Conservation (phyloP, 495 filamentous ascomycete genomes). For the Cercophora samala region DNA sequence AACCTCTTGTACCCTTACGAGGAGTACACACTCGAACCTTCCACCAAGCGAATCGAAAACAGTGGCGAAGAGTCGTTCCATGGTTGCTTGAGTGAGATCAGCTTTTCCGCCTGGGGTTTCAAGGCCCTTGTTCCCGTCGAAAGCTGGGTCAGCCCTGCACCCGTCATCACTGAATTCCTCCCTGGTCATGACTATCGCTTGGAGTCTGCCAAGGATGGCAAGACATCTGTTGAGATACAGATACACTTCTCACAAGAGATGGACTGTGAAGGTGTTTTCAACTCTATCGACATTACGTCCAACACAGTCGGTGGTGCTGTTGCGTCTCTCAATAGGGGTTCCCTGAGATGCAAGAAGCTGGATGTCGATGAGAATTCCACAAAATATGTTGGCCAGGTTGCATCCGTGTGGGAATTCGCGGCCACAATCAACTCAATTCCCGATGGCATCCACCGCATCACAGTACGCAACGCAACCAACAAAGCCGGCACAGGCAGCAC, state of each 20-base stretch:
- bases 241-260: slow-evolving; percentile 62
- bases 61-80: slow-evolving; percentile 10
- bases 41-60: slow-evolving; percentile 18
- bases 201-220: slow-evolving; percentile 38
- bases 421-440: slow-evolving; percentile 44
- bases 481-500: slow-evolving; percentile 26
- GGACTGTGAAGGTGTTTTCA: slow-evolving; percentile 55
- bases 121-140: slow-evolving; percentile 62
- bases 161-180: slow-evolving; percentile 60
- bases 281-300: slow-evolving; percentile 41
- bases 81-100: slow-evolving; percentile 22
- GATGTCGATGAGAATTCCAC: slow-evolving; percentile 37
- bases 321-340: slow-evolving; percentile 20
- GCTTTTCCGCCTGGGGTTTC: slow-evolving; percentile 56
- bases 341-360: slow-evolving; percentile 19
- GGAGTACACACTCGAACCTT: slow-evolving; percentile 48
- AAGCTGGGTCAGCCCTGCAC: slow-evolving; percentile 49
- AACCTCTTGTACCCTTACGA: slow-evolving; percentile 70
- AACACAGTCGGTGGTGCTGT: slow-evolving; percentile 40
- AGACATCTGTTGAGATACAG: slow-evolving; percentile 45
- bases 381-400: slow-evolving; percentile 42
- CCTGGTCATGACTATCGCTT: slow-evolving; percentile 62
- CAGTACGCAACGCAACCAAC: slow-evolving; percentile 55
- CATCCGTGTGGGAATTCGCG: slow-evolving; percentile 51
- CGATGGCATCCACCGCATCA: slow-evolving; percentile 62